phyloP scores from a whole-genome alignment of 2,329 filamentous ascomycete genomes.

The Arthrobotrys sphaeroides region DNA sequence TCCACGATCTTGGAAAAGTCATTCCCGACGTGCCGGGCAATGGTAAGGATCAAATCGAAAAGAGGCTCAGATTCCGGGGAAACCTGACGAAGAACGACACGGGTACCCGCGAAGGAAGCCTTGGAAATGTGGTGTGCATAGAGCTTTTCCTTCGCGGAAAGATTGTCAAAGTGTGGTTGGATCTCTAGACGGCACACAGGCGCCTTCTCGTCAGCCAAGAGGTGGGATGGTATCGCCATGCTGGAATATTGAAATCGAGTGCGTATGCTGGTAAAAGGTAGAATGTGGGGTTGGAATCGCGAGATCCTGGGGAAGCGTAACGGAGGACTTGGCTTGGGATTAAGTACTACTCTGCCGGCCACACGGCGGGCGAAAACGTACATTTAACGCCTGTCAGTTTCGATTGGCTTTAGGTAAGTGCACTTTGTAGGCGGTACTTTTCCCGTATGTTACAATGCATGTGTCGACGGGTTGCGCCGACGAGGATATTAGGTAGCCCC shows the following conservation, averaged over 20 bases:
- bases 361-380: constrained; percentile 38
- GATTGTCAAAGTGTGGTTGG: constrained; percentile 86
- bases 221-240: constrained; percentile 39
- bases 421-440: constrained; percentile 13
- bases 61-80: constrained; percentile 83
- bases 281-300: neutral
- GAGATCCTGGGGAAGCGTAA: constrained; percentile 3
- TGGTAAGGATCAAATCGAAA: constrained; percentile 79
- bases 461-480: constrained; percentile 28
- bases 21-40: constrained; percentile 73
- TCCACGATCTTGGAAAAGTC: constrained; percentile 75
- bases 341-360: constrained; percentile 29
- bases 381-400: constrained; percentile 7
- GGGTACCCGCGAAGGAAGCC: constrained; percentile 78
- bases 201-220: constrained; percentile 89
- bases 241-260: constrained; percentile 10
- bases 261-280: neutral
- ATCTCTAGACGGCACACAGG: constrained; percentile 88
- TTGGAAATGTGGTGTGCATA: constrained; percentile 87
- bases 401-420: neutral
- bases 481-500: constrained; percentile 4
- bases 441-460: no score
- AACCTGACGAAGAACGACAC: constrained; percentile 81
- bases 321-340: constrained; percentile 26
- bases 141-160: constrained; percentile 79